phyloP scores from a whole-genome alignment of 2,329 filamentous ascomycete species.

The Blumeria hordei region DNA sequence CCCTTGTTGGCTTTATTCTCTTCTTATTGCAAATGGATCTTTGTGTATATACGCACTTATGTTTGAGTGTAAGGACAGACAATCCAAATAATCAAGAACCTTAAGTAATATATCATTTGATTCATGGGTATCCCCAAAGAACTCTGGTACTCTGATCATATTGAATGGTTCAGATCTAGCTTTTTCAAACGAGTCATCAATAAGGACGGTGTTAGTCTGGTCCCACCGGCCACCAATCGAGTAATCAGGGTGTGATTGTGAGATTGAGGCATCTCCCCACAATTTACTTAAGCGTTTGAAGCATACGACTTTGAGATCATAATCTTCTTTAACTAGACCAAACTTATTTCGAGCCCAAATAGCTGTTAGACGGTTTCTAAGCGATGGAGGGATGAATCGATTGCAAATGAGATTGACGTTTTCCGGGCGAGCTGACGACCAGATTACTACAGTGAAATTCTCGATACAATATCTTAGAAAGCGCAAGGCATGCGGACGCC shows the following conservation, averaged over 20 bases:
- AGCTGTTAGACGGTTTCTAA: constrained; percentile 33
- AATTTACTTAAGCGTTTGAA: constrained; percentile 64
- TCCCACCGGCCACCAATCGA: constrained; percentile 31
- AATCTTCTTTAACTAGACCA: constrained; percentile 38
- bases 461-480: constrained; percentile 56
- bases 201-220: constrained; percentile 67
- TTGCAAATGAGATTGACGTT: constrained; percentile 49
- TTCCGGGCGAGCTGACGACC: constrained; percentile 58
- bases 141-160: constrained; percentile 59
- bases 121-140: constrained; percentile 24
- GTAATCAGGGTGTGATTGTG: constrained; percentile 21
- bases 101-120: constrained; percentile 23
- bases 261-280: constrained; percentile 33
- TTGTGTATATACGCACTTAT: constrained; percentile 35
- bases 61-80: constrained; percentile 27
- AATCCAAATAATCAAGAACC: constrained; percentile 37
- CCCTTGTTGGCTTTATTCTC: too few relatives aligned
- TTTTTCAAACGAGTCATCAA: constrained; percentile 71
- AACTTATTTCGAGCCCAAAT: constrained; percentile 63
- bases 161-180: constrained; percentile 66
- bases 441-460: constrained; percentile 62
- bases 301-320: constrained; percentile 48
- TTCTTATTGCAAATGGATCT: constrained; percentile 21
- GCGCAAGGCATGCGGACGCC: constrained; percentile 38
- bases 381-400: constrained; percentile 31